Evolutionary conservation across 352 stramenopile species (phyloP).

Genomic region (Globisporangium echinulatum): DNA sequence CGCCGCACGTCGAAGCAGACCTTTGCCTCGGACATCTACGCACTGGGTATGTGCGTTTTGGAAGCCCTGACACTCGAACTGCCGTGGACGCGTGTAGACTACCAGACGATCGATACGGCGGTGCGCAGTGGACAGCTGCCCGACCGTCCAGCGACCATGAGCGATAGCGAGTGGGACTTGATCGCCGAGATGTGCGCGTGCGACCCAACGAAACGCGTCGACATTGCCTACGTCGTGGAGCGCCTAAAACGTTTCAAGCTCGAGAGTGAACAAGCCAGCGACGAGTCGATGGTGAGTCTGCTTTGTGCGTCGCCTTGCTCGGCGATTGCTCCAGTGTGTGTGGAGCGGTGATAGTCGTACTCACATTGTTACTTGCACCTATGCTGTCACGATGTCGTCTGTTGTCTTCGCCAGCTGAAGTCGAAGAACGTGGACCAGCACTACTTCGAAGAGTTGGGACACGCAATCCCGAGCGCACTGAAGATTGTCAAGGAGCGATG

Average conservation of each 20-base stretch:
- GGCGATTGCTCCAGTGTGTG: too few species aligned
- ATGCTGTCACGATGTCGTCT: too few species aligned
- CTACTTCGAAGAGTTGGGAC: conserved; percentile 3
- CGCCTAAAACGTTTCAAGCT: conserved; percentile 1
- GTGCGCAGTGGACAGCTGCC: background rate
- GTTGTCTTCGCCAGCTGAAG: too few species aligned
- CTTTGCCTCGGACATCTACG: conserved; percentile 28
- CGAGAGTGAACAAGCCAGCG: background rate
- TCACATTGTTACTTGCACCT: too few species aligned
- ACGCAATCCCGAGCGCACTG: background rate
- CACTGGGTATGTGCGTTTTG: conserved; percentile 19
- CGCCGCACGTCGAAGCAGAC: too few species aligned
- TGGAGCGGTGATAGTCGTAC: too few species aligned
- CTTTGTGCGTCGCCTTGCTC: too few species aligned
- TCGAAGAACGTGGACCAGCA: conserved; percentile 1
- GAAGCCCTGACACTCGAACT: conserved; percentile 3
- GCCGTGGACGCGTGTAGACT: background rate
- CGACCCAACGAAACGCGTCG: background rate
- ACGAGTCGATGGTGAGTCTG: too few species aligned
- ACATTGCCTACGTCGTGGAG: background rate
- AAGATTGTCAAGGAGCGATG: background rate
- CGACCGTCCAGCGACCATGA: conserved; percentile 1
- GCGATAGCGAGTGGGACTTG: conserved; percentile 2
- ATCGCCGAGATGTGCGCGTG: background rate
- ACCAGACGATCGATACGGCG: background rate